Evolutionary conservation across 805 yeast species (phyloP).

Genomic region (Yamadazyma paraphyllophila): DNA sequence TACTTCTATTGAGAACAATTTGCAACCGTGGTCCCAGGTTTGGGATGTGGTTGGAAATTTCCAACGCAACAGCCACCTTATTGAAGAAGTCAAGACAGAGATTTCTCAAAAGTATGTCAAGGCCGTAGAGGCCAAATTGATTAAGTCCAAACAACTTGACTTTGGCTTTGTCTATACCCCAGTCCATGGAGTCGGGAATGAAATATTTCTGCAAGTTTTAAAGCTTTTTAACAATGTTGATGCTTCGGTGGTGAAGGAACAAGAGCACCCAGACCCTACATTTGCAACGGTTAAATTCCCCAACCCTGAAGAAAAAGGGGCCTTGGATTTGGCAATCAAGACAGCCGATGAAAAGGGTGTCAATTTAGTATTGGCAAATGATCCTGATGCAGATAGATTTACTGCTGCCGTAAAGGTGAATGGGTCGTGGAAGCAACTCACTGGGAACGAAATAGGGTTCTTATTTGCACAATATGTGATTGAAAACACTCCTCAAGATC

Average conservation of each 20-base stretch:
- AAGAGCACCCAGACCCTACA: conserved; percentile 74
- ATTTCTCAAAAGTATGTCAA: conserved; percentile 42
- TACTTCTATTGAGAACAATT: conserved; percentile 52
- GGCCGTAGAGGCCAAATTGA: not conserved
- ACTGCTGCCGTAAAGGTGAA: conserved; percentile 63
- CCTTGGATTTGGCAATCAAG: conserved; percentile 66
- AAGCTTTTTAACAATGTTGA: conserved; percentile 31
- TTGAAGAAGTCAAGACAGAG: conserved; percentile 43
- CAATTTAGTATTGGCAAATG: conserved; percentile 76
- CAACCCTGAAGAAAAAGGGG: conserved; percentile 95
- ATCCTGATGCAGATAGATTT: conserved; percentile 96
- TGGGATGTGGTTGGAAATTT: conserved; percentile 46
- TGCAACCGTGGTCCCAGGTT: conserved; percentile 56
- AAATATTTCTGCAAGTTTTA: conserved; percentile 48
- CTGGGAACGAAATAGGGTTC: conserved; percentile 90
- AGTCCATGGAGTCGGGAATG: conserved; percentile 91
- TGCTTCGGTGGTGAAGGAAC: conserved; percentile 49
- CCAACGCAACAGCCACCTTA: conserved; percentile 17
- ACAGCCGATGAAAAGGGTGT: conserved; percentile 53
- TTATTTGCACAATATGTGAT: conserved; percentile 70
- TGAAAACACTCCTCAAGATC: conserved; percentile 25
- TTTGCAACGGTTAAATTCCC: conserved; percentile 89
- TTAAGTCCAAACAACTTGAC: conserved; percentile 15
- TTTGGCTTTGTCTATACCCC: conserved; percentile 80
- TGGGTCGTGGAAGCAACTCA: conserved; percentile 69